Conservation (phyloP, 768 basidiomycete genomes). For the Fomitopsis serialis region DNA sequence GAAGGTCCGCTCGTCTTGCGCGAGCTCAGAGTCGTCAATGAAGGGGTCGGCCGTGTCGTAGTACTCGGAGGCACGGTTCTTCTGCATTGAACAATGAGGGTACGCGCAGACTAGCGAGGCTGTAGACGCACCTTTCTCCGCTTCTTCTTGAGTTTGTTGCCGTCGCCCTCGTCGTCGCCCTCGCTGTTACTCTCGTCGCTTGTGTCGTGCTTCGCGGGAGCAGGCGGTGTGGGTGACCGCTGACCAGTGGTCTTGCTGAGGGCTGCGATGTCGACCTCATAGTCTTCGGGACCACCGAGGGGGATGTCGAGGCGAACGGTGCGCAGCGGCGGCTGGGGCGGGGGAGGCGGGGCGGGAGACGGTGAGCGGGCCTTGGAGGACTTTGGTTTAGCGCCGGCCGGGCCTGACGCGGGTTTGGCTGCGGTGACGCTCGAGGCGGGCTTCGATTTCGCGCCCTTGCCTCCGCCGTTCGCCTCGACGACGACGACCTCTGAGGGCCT, state of each 20-base stretch:
- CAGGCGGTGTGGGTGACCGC: constrained; percentile 50
- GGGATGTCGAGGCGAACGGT: constrained; percentile 67
- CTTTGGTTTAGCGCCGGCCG: constrained; percentile 42
- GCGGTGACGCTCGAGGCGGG: constrained; percentile 19
- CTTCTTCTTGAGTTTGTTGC: constrained; percentile 31
- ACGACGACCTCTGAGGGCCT: constrained; percentile 5
- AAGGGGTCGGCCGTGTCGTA: constrained; percentile 93
- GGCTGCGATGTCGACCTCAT: constrained; percentile 61
- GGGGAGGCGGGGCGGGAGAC: constrained; percentile 51
- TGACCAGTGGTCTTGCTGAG: constrained; percentile 64
- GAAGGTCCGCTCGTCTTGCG: constrained; percentile 84
- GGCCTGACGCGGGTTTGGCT: constrained; percentile 22
- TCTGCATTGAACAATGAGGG: constrained; percentile 26
- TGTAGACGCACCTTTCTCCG: constrained; percentile 15
- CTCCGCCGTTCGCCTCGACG: constrained; percentile 3
- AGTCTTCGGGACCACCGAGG: constrained; percentile 69
- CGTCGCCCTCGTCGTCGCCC: constrained; percentile 32
- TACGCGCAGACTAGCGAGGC: neutral
- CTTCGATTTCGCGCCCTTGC: constrained; percentile 16
- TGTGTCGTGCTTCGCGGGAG: constrained; percentile 34
- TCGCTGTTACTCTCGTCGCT: constrained; percentile 53
- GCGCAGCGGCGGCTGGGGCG: constrained; percentile 42
- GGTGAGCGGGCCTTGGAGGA: constrained; percentile 40
- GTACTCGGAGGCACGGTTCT: constrained; percentile 62
- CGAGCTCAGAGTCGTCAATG: constrained; percentile 95